Percentiles rank a stretch among this genome's conserved stretches.
These are phyloP conservation scores for Magnolia kwangsiensis DNA, from an alignment of 164 flowering plant species.

Conservation along the genomic window DNA sequence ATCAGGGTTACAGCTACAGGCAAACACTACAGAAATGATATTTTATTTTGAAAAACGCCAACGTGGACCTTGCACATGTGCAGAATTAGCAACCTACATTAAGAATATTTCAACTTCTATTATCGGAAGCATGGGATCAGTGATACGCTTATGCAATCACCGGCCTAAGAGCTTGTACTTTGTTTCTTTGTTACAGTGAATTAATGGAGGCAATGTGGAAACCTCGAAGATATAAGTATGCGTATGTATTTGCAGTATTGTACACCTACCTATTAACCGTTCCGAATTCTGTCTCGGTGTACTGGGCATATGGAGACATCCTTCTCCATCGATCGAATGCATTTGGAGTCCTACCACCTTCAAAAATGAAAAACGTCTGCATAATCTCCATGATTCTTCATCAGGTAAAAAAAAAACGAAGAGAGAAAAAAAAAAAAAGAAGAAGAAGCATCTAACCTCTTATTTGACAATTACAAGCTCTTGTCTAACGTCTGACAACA, in stretches of 20 bases:
- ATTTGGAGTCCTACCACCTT: conserved; percentile 9
- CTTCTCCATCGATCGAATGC: conserved; percentile 14
- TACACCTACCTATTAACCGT: conserved; percentile 12
- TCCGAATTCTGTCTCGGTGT: conserved; percentile 11
- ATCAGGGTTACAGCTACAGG: no score
- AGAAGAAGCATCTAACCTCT: not conserved
- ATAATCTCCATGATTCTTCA: conserved; percentile 15
- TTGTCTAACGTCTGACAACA: not conserved
- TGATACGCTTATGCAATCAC: not conserved
- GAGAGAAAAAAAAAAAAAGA: not conserved
- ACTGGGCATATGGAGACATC: conserved; percentile 18
- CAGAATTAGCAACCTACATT: no score
- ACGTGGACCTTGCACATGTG: not conserved
- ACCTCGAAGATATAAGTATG: conserved; percentile 14
- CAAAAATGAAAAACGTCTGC: conserved; percentile 6
- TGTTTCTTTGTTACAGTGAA: conserved; percentile 4
- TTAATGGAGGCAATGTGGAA: conserved; percentile 20
- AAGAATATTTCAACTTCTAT: no score
- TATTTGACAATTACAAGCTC: not conserved
- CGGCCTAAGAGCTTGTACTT: not conserved
- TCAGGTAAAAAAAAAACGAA: conserved; percentile 4
- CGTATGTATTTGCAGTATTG: conserved; percentile 3
- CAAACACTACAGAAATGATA: not conserved
- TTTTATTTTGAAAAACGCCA: not conserved
- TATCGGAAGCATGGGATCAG: no score